Conservation (phyloP, 441 rosid species). For the Adansonia madagascariensis region DNA sequence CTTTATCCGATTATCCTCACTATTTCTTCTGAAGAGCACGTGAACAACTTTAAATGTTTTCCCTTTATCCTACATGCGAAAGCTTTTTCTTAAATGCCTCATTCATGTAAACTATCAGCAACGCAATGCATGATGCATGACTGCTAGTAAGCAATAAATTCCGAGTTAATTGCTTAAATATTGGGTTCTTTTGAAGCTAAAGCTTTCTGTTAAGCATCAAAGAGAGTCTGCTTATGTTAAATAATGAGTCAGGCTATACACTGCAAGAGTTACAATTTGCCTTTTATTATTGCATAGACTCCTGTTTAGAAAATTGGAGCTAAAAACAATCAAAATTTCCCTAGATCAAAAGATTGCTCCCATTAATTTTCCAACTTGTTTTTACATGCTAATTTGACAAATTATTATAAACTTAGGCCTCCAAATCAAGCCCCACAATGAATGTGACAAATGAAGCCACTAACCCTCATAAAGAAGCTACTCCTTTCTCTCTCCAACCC, state of each 20-base stretch:
- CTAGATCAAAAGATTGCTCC: not conserved
- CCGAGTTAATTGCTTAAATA: conserved; percentile 1
- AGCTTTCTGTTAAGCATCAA: conserved; percentile 1
- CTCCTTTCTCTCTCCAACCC: conserved; percentile 33
- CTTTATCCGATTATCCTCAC: conserved; percentile 5
- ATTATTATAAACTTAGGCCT: not conserved
- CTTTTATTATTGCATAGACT: not conserved
- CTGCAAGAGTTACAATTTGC: not conserved
- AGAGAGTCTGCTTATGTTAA: not conserved
- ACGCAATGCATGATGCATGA: not conserved
- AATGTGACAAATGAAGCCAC: conserved; percentile 30
- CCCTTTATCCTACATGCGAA: conserved; percentile 3
- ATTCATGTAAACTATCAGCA: not conserved
- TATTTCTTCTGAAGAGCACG: conserved; percentile 20
- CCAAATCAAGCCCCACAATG: conserved; percentile 21
- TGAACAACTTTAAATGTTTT: conserved; percentile 20
- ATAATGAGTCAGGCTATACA: not conserved
- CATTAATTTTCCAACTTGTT: not conserved
- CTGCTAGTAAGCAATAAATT: conserved; percentile 7
- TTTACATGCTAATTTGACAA: not conserved
- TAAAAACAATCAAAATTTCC: not conserved
- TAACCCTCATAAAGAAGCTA: conserved; percentile 13
- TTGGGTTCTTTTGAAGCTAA: not conserved
- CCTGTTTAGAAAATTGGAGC: not conserved
- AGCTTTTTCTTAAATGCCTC: conserved; percentile 13